Conservation (phyloP, 2,329 filamentous ascomycete species). For the Cladosporium colombiae region DNA sequence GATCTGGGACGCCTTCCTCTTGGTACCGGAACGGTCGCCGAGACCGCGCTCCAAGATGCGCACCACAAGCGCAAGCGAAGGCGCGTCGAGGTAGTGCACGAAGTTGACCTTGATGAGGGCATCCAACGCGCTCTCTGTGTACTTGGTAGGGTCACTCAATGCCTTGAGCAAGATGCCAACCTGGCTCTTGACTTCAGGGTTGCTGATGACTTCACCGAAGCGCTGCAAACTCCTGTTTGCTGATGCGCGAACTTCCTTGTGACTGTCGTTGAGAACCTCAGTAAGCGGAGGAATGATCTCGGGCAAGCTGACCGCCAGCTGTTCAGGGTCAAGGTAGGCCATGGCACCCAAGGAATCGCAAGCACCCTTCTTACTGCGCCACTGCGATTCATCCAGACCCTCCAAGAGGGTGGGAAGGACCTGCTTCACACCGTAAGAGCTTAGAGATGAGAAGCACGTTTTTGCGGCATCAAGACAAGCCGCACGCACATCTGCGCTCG, state of each 20-base stretch:
- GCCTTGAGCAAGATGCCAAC: slow-evolving; percentile 93
- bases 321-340: slow-evolving; percentile 96
- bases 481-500: slow-evolving; percentile 84
- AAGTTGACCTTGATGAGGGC: slow-evolving; percentile 97
- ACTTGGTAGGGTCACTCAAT: slow-evolving; percentile 93
- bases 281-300: slow-evolving; percentile 97
- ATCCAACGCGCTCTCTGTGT: slow-evolving; percentile 93
- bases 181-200: slow-evolving; percentile 92
- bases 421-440: slow-evolving; percentile 93
- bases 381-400: slow-evolving; percentile 91
- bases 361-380: slow-evolving; percentile 97
- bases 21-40: slow-evolving; percentile 87
- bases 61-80: slow-evolving; percentile 90
- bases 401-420: slow-evolving; percentile 89
- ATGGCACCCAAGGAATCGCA: slow-evolving; percentile 96
- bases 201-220: slow-evolving; percentile 97
- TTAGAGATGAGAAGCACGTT: slow-evolving; percentile 88
- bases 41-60: slow-evolving; percentile 93
- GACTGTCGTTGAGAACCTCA: slow-evolving; percentile 90
- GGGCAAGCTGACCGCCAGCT: slow-evolving; percentile 86
- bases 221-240: slow-evolving; percentile 96
- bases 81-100: slow-evolving; percentile 96
- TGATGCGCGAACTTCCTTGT: slow-evolving; percentile 90
- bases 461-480: slow-evolving; percentile 92
- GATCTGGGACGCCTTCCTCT: slow-evolving; percentile 94